A percentile compares a stretch with the other conserved stretches of the same genome.
These are phyloP conservation scores for Pythium brachiatum DNA, from an alignment of 352 stramenopile genomes.

Conservation along the genomic window DNA sequence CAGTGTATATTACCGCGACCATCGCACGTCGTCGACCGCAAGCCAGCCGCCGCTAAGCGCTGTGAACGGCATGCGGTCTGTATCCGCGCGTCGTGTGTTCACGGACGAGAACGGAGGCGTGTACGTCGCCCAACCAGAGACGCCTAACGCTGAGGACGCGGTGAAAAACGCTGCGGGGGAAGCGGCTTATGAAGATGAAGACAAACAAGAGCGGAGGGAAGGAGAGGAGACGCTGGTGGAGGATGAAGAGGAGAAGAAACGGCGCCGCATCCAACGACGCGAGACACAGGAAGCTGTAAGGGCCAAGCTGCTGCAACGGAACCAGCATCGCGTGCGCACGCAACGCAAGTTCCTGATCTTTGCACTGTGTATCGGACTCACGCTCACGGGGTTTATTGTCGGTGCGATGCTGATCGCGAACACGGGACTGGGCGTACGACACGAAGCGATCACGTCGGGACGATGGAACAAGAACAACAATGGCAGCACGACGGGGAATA, in stretches of 20 bases:
- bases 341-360: conserved; percentile 64
- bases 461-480: neutral
- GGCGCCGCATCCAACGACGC: conserved; percentile 41
- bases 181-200: neutral
- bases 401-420: conserved; percentile 59
- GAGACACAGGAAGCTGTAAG: conserved; percentile 61
- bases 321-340: conserved; percentile 46
- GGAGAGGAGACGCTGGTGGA: conserved; percentile 21
- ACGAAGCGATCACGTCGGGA: neutral
- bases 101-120: conserved; percentile 22
- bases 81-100: conserved; percentile 16
- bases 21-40: neutral
- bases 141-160: conserved; percentile 13
- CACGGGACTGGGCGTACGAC: conserved; percentile 33
- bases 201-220: conserved; percentile 7
- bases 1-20: conserved; percentile 21
- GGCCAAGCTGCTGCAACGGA: conserved; percentile 53
- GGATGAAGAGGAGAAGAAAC: conserved; percentile 46
- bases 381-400: conserved; percentile 56
- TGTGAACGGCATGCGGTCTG: conserved; percentile 5
- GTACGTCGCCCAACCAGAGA: conserved; percentile 24
- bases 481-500: neutral
- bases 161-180: neutral
- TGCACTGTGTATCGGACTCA: conserved; percentile 51
- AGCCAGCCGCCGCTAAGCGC: neutral